Conservation (phyloP, 805 yeast genomes). For the Candida ipomoeae region DNA sequence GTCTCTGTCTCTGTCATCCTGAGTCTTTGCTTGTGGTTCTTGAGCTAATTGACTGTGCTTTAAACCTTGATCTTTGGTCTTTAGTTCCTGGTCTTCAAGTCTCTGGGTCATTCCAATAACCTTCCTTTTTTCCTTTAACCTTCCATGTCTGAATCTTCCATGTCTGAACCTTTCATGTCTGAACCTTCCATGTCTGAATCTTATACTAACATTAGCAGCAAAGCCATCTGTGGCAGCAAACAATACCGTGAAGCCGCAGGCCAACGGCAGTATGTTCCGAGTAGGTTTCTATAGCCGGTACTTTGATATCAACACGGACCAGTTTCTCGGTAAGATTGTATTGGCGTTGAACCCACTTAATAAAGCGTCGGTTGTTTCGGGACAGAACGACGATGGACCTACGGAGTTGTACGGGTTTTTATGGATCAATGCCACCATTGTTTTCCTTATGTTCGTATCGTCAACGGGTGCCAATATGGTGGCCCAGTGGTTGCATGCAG, state of each 20-base stretch:
- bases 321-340: constrained; percentile 52
- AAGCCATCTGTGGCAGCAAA: not conserved
- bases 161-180: not conserved
- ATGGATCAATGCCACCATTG: constrained; percentile 85
- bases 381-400: constrained; percentile 26
- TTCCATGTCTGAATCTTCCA: not conserved
- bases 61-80: too few species aligned
- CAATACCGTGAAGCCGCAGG: not conserved
- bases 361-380: constrained; percentile 17
- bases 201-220: not conserved
- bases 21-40: not conserved
- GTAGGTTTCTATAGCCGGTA: constrained; percentile 58
- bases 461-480: constrained; percentile 65
- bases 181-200: not conserved
- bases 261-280: constrained; percentile 36
- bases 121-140: too few species aligned
- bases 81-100: not conserved
- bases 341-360: constrained; percentile 55
- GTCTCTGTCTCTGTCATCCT: not conserved
- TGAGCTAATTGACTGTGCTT: not conserved
- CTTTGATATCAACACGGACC: constrained; percentile 65
- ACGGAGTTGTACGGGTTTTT: constrained; percentile 80
- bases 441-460: constrained; percentile 69
- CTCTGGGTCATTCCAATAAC: not conserved
- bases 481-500: constrained; percentile 48